Evolutionary conservation across 192 early-diverging fungal genomes (phyloP).

Genomic region (Phlyctochytrium arcticum): DNA sequence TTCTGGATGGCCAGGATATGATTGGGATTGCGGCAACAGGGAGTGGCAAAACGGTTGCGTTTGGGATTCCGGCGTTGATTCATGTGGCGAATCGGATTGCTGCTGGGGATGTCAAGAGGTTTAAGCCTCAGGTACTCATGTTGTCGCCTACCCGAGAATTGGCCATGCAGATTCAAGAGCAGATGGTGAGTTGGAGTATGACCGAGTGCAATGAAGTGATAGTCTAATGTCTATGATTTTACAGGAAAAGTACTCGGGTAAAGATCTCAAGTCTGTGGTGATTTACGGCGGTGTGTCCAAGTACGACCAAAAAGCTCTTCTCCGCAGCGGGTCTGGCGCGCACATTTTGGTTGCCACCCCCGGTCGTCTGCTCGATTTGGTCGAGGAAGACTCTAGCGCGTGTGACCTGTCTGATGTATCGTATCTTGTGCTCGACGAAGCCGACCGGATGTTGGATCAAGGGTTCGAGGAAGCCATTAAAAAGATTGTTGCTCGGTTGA

Average conservation of each 20-base stretch:
- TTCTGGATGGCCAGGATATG: constrained; percentile 75
- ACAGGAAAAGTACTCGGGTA: constrained; percentile 57
- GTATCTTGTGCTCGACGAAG: constrained; percentile 94
- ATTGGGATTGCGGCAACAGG: constrained; percentile 76
- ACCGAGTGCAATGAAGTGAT: too few species aligned
- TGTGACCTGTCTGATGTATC: constrained; percentile 75
- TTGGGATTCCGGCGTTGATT: constrained; percentile 80
- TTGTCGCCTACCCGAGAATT: constrained; percentile 62
- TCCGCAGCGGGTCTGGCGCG: constrained; percentile 38
- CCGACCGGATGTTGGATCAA: constrained; percentile 95
- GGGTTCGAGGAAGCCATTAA: constrained; percentile 91
- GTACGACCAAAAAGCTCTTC: constrained; percentile 34
- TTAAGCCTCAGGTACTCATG: constrained; percentile 48
- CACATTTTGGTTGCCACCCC: constrained; percentile 93
- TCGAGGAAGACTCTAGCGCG: constrained; percentile 48
- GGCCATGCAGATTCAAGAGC: constrained; percentile 52
- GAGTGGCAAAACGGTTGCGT: constrained; percentile 36
- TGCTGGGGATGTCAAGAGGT: neutral
- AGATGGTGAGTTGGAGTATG: too few species aligned
- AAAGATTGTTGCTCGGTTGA: constrained; percentile 72
- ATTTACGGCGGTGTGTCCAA: constrained; percentile 88
- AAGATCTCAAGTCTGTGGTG: constrained; percentile 66
- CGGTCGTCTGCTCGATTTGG: constrained; percentile 89
- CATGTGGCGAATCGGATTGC: constrained; percentile 51
- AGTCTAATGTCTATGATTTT: too few species aligned